Percentiles rank a stretch among this genome's conserved stretches.
These are phyloP conservation scores for Schoenoplectus tabernaemontani DNA, from an alignment of 202 grass and related monocot species.

Conservation along the genomic window DNA sequence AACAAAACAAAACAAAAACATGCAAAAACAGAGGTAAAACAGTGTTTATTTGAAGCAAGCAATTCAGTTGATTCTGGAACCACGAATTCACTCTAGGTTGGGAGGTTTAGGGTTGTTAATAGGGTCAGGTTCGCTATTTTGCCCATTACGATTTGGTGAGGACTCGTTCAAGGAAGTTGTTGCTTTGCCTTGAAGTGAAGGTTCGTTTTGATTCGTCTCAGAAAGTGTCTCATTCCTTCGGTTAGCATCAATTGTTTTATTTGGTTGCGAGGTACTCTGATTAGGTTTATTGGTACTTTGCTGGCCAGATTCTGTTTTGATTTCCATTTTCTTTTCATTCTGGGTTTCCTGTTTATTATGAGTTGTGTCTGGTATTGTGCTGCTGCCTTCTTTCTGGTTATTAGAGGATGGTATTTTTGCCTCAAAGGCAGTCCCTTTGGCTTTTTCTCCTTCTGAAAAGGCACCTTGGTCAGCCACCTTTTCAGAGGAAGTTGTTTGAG, in stretches of 20 bases:
- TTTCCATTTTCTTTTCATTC: background rate
- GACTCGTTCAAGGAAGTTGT: background rate
- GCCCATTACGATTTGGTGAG: background rate
- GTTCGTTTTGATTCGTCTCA: background rate
- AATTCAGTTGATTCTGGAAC: background rate
- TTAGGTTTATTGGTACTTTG: background rate
- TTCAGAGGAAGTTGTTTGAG: background rate
- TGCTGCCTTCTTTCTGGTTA: background rate
- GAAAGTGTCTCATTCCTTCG: background rate
- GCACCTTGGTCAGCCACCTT: background rate
- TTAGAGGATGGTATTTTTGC: background rate
- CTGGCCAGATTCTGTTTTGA: background rate
- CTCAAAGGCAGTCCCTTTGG: background rate
- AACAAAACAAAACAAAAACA: background rate
- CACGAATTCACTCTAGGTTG: background rate
- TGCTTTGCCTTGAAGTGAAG: background rate
- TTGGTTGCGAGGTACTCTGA: background rate
- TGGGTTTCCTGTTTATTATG: background rate
- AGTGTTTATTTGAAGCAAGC: background rate
- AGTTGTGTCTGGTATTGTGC: background rate
- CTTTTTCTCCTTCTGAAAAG: background rate
- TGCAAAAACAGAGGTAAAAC: background rate
- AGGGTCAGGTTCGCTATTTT: background rate
- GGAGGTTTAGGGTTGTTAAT: background rate
- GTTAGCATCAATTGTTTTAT: background rate